phyloP scores from a whole-genome alignment of 2,329 filamentous ascomycete species.

The Diatrype stigma region DNA sequence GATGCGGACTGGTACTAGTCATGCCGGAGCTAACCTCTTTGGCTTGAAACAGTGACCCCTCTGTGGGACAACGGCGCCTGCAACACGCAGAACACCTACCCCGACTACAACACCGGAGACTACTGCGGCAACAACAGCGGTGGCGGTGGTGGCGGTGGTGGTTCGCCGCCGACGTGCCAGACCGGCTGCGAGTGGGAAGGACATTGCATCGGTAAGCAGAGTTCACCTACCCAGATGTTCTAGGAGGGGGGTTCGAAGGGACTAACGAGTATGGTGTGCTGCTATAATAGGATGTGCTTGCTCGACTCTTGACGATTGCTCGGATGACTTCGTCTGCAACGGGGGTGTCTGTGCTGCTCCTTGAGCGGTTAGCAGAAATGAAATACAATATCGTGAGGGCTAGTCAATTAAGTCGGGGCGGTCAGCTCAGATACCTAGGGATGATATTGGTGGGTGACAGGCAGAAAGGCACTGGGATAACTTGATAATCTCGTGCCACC shows the following conservation, averaged over 20 bases:
- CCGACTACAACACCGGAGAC: conserved; percentile 9
- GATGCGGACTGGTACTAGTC: too few species aligned
- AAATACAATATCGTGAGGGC: too few species aligned
- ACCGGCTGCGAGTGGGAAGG: conserved; percentile 15
- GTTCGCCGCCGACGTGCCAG: conserved; percentile 7
- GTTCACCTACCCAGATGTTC: not conserved
- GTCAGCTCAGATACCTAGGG: too few species aligned
- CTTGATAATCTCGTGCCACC: too few species aligned
- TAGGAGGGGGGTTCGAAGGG: too few species aligned
- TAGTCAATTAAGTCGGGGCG: too few species aligned
- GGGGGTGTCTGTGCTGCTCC: conserved; percentile 9
- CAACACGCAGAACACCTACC: conserved; percentile 18
- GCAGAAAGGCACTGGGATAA: too few species aligned
- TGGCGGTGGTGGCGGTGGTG: conserved; percentile 7
- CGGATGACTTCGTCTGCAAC: conserved; percentile 14
- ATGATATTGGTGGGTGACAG: too few species aligned
- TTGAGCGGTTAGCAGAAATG: too few species aligned
- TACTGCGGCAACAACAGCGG: conserved; percentile 14
- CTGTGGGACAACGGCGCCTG: conserved; percentile 17
- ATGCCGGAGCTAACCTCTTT: too few species aligned
- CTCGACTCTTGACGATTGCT: conserved; percentile 13
- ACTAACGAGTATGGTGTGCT: not conserved
- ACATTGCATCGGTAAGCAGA: conserved; percentile 12
- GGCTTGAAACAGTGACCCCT: conserved; percentile 12
- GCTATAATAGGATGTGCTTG: conserved; percentile 13